phyloP scores from a whole-genome alignment of 345 rosid genomes.

The Cardiospermum halicacabum region DNA sequence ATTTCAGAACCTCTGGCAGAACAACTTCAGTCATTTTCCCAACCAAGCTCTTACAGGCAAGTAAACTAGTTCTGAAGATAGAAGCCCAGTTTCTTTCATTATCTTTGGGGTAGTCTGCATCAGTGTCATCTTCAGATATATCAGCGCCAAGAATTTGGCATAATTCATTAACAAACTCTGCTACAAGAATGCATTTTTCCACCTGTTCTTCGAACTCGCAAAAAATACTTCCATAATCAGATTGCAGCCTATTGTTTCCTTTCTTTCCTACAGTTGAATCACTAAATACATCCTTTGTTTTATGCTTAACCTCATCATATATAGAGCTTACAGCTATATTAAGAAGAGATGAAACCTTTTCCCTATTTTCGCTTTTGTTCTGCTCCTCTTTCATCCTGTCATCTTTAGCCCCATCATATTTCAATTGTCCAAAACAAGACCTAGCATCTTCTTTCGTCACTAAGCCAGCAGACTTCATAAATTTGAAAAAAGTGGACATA shows the following conservation, averaged over 20 bases:
- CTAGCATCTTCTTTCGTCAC: slow-evolving; percentile 41
- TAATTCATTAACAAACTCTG: slow-evolving; percentile 55
- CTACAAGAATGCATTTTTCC: slow-evolving; percentile 63
- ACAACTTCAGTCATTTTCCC: slow-evolving; percentile 63
- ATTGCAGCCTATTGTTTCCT: slow-evolving; percentile 26
- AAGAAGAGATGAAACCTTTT: slow-evolving; percentile 48
- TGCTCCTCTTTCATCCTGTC: slow-evolving; percentile 27
- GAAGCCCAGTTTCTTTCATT: slow-evolving; percentile 55
- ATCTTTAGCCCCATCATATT: slow-evolving; percentile 32
- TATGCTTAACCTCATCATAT: slow-evolving; percentile 53
- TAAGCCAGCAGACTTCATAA: slow-evolving; percentile 59
- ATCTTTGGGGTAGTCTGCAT: slow-evolving; percentile 25
- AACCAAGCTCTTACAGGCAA: slow-evolving; percentile 52
- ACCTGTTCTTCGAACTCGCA: slow-evolving; percentile 69
- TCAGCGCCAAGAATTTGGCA: slow-evolving; percentile 40
- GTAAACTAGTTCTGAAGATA: slow-evolving; percentile 49
- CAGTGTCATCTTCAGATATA: slow-evolving; percentile 22
- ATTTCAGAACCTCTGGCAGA: slow-evolving; percentile 60
- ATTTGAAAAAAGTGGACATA: slow-evolving; percentile 58
- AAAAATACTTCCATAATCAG: slow-evolving; percentile 41
- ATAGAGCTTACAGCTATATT: slow-evolving; percentile 49
- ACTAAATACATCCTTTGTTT: slow-evolving; percentile 39
- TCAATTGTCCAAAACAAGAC: slow-evolving; percentile 31
- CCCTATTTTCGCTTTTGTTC: slow-evolving; percentile 58
- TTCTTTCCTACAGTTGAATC: slow-evolving; percentile 33